Percentiles rank a stretch among this genome's conserved stretches.
These are phyloP conservation scores for Sonneratia alba DNA, from an alignment of 345 rosid genomes.

Conservation along the genomic window DNA sequence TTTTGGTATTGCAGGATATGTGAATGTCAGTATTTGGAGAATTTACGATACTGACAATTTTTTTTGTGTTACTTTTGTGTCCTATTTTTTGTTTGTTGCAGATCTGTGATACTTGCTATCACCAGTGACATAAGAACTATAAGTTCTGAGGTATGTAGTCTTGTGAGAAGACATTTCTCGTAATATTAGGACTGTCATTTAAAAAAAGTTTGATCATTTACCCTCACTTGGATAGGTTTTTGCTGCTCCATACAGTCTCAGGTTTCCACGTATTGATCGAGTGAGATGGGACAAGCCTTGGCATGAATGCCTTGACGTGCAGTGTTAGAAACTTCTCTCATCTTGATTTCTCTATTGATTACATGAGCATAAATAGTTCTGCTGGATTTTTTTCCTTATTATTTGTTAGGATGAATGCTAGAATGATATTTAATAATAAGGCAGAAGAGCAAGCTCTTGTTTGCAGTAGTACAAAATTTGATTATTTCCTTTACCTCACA, in stretches of 20 bases:
- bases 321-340: slow-evolving; percentile 38
- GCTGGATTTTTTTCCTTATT: background rate
- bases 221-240: slow-evolving; percentile 46
- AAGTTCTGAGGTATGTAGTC: slow-evolving; percentile 74
- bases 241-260: slow-evolving; percentile 90
- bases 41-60: background rate
- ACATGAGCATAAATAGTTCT: background rate
- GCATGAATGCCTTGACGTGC: slow-evolving; percentile 95
- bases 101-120: slow-evolving; percentile 79
- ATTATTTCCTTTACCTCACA: background rate
- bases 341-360: background rate
- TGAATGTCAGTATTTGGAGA: background rate
- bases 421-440: background rate
- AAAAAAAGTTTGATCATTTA: background rate
- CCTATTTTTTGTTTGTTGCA: slow-evolving; percentile 23
- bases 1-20: background rate
- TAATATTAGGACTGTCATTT: background rate
- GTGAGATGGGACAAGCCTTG: slow-evolving; percentile 97
- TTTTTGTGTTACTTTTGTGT: slow-evolving; percentile 5
- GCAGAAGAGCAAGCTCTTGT: background rate
- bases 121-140: slow-evolving; percentile 92
- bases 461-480: background rate
- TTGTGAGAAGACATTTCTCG: background rate
- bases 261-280: slow-evolving; percentile 93
- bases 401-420: background rate